Base-by-base conservation (phyloP, 2,329 filamentous ascomycete genomes). In the Colletotrichum chrysophilum region DNA sequence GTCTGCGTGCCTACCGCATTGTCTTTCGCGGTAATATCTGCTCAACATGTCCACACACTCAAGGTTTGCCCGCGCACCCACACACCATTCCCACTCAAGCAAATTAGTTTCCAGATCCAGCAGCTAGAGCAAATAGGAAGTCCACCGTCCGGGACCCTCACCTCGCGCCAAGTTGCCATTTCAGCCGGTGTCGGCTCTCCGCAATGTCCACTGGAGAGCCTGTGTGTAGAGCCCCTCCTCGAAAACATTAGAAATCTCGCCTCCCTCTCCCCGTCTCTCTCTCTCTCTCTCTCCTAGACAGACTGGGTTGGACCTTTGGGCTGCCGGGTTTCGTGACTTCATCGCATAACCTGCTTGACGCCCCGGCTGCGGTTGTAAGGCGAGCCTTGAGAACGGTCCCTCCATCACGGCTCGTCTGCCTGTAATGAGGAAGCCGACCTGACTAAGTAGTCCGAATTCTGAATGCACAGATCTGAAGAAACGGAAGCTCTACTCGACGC, bases 401-500 rank as follows among this genome's bases (percentile, higher is more conserved):
- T 24, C 21, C 65, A 55, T 13, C 38, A n/a, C 60, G 30, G 28
- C 26, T 28, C 28, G 26, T 28, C 61, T 21, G 32, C 32, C 61
- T 65, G 30, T 28, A 26, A n/a, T 36, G n/a, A 12, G 34, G 34
- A 65, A 26, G 32, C n/a, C 32, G 18, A 62, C 71, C 61, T 75
- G 68, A 75, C 72, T 71, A 75, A 74, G 71, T 71, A 38, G 62
- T 67, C 48, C 55, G 62, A 72, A n/a, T 30, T 34, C 26, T 43
- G 18, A 34, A 52, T 62, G 18, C 43, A 52, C 38, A 32, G 16
- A 66, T 18, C 14, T 28, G 18, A 58, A 34, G 61, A 58, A 34
- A 36, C 18, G 69, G 73, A 68, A 75, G 56, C 64, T 73, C 32
- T 68, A 67, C 55, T 67, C 73, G 70, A 73, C 16, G 73, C 73